Evolutionary conservation across 2,329 filamentous ascomycete species (phyloP), one percentile per base, ranked within the genome.

Genomic region (Acephala macrosclerotiorum): DNA sequence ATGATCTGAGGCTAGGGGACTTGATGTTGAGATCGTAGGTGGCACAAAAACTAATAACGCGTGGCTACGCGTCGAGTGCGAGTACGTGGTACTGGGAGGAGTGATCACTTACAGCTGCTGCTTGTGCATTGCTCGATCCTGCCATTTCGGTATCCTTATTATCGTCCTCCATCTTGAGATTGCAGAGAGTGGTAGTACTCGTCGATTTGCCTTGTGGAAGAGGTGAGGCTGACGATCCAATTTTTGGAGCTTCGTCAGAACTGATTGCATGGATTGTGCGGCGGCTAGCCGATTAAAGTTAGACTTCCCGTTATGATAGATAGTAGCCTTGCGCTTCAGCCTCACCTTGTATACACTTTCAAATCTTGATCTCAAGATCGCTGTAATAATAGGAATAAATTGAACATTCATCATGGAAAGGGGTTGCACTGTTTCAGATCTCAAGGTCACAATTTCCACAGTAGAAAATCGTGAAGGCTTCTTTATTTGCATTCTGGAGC

Each of bases 171-270:
- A 33, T 53, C 25, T 33, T 33, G 26, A 6, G 22, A 18, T 53
- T 3, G 49, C 6, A 2, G 49, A n/a, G n/a, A n/a, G 20, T 26
- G 47, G 14, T 26, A 8, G 8, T 1, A 29, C 14, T 29, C 14
- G 12, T 53, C 14, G 49, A 7, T 9, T 12, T 49, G 25, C 3
- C 49, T 33, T 53, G 49, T 36, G 55, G 55, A 38, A 22, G 55
- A 38, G 33, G 9, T 57, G 55, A 40, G 55, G 29, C 38, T 57
- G 55, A 40, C 55, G 55, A 40, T 57, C 29, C 22, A 38, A 22
- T 20, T 36, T 35, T 57, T 38, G n/a, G 33, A 26, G n/a, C 51
- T 20, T 11, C 51, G 33, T n/a, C 18, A 36, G 35, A 25, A 7
- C 22, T 18, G 51, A 56, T 22, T 16, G 40, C 40, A 42, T 42